Evolutionary conservation across 2,329 filamentous ascomycete genomes (phyloP).

Genomic region (Alternaria atra): DNA sequence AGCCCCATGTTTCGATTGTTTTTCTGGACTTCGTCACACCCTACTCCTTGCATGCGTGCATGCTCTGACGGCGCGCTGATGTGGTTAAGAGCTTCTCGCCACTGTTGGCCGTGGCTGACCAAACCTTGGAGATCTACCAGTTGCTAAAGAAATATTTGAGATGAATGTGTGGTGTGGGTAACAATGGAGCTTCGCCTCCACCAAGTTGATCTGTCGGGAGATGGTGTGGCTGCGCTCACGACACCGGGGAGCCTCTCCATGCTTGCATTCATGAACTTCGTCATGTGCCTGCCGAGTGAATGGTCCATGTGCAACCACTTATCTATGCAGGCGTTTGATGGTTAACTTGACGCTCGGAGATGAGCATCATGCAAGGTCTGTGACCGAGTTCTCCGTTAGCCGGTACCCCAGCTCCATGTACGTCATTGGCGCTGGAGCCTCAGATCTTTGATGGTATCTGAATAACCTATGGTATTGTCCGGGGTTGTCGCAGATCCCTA

Average conservation of each 20-base stretch:
- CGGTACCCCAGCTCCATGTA: slow-evolving; percentile 25
- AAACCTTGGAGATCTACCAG: slow-evolving; percentile 4
- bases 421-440: slow-evolving; percentile 31
- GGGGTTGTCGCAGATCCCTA: not conserved
- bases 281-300: not conserved
- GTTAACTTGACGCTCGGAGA: slow-evolving; percentile 29
- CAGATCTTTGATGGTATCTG: slow-evolving; percentile 6
- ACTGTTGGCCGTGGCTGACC: slow-evolving; percentile 17
- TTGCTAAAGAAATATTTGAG: slow-evolving; percentile 21
- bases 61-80: slow-evolving; percentile 30
- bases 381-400: slow-evolving; percentile 22
- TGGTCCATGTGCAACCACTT: slow-evolving; percentile 5
- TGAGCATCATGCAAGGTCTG: slow-evolving; percentile 36
- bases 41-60: slow-evolving; percentile 33
- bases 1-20: slow-evolving; percentile 18
- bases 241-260: not conserved
- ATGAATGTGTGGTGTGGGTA: slow-evolving; percentile 1
- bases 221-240: slow-evolving; percentile 1
- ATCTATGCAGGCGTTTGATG: slow-evolving; percentile 8
- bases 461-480: slow-evolving; percentile 4
- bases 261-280: not conserved
- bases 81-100: slow-evolving; percentile 28
- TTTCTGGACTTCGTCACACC: slow-evolving; percentile 27
- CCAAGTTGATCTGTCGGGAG: not conserved
- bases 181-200: slow-evolving; percentile 11